Conservation (phyloP, 106 monocot genomes). For the Dioscorea alata region DNA sequence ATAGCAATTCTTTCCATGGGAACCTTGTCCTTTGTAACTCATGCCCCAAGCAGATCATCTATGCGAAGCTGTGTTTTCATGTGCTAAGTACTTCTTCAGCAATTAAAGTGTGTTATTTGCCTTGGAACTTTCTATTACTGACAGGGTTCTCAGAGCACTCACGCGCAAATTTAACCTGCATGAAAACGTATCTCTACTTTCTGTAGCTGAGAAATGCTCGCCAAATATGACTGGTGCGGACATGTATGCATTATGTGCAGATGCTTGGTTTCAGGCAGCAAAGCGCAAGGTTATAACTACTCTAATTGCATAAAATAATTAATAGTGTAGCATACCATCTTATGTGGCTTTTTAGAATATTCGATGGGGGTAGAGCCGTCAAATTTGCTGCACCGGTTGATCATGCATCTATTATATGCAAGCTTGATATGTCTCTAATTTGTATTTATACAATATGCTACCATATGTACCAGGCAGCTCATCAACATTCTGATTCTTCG, state of each 20-base stretch:
- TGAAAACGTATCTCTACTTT: constrained; percentile 72
- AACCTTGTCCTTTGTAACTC: too few species aligned
- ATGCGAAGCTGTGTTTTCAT: too few species aligned
- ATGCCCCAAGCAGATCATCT: too few species aligned
- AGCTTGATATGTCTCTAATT: too few species aligned
- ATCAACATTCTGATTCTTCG: constrained; percentile 17
- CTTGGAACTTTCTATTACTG: background rate
- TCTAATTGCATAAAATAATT: background rate
- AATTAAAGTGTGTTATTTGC: background rate
- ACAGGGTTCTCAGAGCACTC: constrained; percentile 78
- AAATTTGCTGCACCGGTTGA: too few species aligned
- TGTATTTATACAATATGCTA: too few species aligned
- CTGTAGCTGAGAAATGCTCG: constrained; percentile 76
- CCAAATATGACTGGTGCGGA: constrained; percentile 96
- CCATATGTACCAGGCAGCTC: constrained; percentile 25
- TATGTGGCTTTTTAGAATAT: too few species aligned
- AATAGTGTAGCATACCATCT: too few species aligned
- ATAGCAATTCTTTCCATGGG: too few species aligned
- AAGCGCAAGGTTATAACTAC: constrained; percentile 51
- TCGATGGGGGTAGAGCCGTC: too few species aligned
- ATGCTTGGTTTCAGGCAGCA: constrained; percentile 99
- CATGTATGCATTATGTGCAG: constrained; percentile 96
- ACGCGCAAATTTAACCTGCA: constrained; percentile 83
- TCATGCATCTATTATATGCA: too few species aligned
- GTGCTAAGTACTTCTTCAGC: too few species aligned